Base-by-base conservation (phyloP, 2,329 filamentous ascomycete genomes). In the Fusarium albosuccineum region DNA sequence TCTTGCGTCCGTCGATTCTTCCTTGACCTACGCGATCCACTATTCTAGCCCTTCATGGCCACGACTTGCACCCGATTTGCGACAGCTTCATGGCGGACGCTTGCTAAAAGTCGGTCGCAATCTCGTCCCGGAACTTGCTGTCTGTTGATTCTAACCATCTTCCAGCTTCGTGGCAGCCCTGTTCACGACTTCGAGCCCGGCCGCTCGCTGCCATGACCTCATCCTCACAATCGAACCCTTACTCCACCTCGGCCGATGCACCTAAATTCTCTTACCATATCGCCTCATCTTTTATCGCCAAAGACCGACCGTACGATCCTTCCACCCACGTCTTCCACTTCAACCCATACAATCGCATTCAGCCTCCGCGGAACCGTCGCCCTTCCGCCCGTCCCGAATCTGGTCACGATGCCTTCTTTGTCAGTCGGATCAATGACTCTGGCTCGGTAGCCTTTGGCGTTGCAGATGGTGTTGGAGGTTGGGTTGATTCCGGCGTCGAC, bases 331-430 rank as follows among this genome's bases (percentile, higher is more conserved):
- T 91, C 58, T 92, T 91, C 78, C 88, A 90, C 74, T 94, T 93
- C 81, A 89, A 91, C 67, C 88, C 88, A 2, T 84, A 88, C 78
- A 83, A 88, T 73, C 83, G 83, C 51, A 88, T 86, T 67, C 85
- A 85, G 63, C 83, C 82, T 62, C 83, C 83, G 17, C 74, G 73
- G 16, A 70, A 74, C 45, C 74, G 77, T 22, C 76, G 75, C 34
- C 74, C 68, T 51, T 76, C 77, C 34, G 74, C 75, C 30, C 88
- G 92, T 26, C 92, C 91, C 50, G 91, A 89, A 60, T 96, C 92
- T 51, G 96, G 96, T 14, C 94, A 99, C 80, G 96, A 99, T 85
- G 93, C 96, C 60, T 98, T 97, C 82, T 99, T 99, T 80, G 91
- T 96, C 72, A 88, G 91, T 75, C 88, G 90, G 26, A 83, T 97